Base-by-base conservation (phyloP, 2,329 filamentous ascomycete genomes). In the Ambrosiella cleistominuta region DNA sequence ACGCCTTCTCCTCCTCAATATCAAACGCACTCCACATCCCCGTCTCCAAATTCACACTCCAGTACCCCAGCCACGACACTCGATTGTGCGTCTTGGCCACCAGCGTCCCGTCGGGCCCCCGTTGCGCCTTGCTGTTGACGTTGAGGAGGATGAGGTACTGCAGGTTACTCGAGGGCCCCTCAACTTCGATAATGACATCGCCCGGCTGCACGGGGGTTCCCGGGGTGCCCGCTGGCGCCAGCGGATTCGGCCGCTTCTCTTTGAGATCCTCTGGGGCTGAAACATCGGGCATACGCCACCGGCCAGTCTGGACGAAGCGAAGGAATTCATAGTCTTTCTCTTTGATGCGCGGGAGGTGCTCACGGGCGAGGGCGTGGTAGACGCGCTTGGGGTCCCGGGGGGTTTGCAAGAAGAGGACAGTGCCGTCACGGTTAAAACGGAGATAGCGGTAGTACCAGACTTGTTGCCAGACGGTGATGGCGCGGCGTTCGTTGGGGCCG, bases 361-460 rank as follows among this genome's bases (percentile, higher is more conserved):
- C 83, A 61, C 80, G 81, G 42, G 81, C 88, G 17, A 98, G 75
- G 65, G 91, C 79, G 58, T 89, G 87, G 0, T 98, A 88, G 11
- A 97, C 86, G 15, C 94, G 87, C n/a, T 77, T 71, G 0, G 93
- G 93, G 66, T 95, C 88, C 4, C 79, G 71, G 0, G 87, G 94
- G 0, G 86, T 88, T 40, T 94, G 77, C 1, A 98, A 76, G 57
- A 83, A 88, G 60, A 97, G 82, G 62, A 79, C 81, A 1, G 85
- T 85, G 36, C 93, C 93, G 68, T 97, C 88, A 27, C 89, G 86
- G 72, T 93, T 93, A 73, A 98, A 93, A 57, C 93, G 86, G 2
- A 98, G 79, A 70, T 97, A 98, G 60, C 93, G 88, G 72, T 95
- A 98, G 72, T 97, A 98, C 0, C 93, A 98, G 54, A 98, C 89